Percentiles rank a stretch among this genome's conserved stretches.
Evolutionary conservation across 2,329 filamentous ascomycete genomes (phyloP).

Genomic region (Eutypella sp.): DNA sequence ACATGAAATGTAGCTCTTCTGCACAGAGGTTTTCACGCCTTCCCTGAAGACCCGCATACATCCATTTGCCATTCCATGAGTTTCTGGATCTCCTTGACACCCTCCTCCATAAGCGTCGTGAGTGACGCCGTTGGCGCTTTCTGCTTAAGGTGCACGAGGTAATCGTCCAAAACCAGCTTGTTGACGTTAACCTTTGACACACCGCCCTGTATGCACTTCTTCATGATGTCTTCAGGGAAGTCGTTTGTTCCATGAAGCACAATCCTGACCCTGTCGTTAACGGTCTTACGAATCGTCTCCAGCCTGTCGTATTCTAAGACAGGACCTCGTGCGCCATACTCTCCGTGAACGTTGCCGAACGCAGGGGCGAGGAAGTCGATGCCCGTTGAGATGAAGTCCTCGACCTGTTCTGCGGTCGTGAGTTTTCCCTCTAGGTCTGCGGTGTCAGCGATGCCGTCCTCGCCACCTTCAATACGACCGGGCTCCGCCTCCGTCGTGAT

Average conservation of each 20-base stretch:
- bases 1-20: too few relatives aligned
- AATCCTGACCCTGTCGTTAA: conserved; percentile 36
- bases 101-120: conserved; percentile 40
- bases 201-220: conserved; percentile 45
- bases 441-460: conserved; percentile 67
- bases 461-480: conserved; percentile 60
- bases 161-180: conserved; percentile 43
- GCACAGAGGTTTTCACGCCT: too few relatives aligned
- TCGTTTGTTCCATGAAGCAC: conserved; percentile 55
- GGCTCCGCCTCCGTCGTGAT: conserved; percentile 66
- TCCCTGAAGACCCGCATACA: conserved; percentile 40
- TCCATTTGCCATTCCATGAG: conserved; percentile 45
- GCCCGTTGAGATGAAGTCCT: conserved; percentile 65
- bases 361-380: conserved; percentile 72
- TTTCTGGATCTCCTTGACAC: conserved; percentile 36
- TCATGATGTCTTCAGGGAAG: conserved; percentile 45
- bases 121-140: conserved; percentile 30
- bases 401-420: conserved; percentile 64
- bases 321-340: conserved; percentile 62
- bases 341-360: conserved; percentile 72
- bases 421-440: conserved; percentile 43
- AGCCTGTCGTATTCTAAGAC: conserved; percentile 54
- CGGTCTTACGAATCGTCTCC: conserved; percentile 29
- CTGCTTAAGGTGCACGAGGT: conserved; percentile 34
- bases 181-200: conserved; percentile 57